phyloP scores from a whole-genome alignment of 768 basidiomycete species.

The Mycena amicta region DNA sequence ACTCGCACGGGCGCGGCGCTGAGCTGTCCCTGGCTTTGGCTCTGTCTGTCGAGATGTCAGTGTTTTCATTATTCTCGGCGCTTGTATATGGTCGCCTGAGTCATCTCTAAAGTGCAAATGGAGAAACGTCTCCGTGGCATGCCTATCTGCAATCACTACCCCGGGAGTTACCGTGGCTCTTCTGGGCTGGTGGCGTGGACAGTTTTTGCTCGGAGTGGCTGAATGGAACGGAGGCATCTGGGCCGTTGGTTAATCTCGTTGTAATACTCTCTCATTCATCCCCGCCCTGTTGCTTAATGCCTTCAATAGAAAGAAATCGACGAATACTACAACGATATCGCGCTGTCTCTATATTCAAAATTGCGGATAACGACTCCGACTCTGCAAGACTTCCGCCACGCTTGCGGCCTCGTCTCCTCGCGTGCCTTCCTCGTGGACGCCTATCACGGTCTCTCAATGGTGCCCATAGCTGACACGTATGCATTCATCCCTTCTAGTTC shows the following conservation, averaged over 20 bases:
- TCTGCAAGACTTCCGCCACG: conserved; percentile 49
- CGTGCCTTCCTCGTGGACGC: conserved; percentile 83
- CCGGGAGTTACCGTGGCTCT: conserved; percentile 48
- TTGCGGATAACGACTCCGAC: conserved; percentile 22
- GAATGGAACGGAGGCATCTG: conserved; percentile 42
- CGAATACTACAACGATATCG: conserved; percentile 39
- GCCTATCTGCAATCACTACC: conserved; percentile 71
- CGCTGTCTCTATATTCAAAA: conserved; percentile 20
- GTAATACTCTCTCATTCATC: neutral
- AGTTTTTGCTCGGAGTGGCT: conserved; percentile 40
- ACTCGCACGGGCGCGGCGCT: conserved; percentile 59
- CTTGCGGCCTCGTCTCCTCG: conserved; percentile 71
- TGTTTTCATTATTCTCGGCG: conserved; percentile 25
- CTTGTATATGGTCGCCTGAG: neutral
- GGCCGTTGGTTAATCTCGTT: conserved; percentile 27
- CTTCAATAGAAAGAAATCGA: conserved; percentile 34
- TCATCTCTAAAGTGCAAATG: conserved; percentile 43
- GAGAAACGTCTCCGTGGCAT: conserved; percentile 56
- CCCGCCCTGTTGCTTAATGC: neutral
- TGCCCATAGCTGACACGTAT: conserved; percentile 83
- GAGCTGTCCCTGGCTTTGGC: conserved; percentile 65
- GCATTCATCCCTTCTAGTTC: conserved; percentile 19
- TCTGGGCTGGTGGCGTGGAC: conserved; percentile 51
- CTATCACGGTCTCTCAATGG: conserved; percentile 80
- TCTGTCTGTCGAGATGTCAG: conserved; percentile 68